Evolutionary conservation across 2,329 filamentous ascomycete genomes (phyloP).

Genomic region (Claviceps cyperi): DNA sequence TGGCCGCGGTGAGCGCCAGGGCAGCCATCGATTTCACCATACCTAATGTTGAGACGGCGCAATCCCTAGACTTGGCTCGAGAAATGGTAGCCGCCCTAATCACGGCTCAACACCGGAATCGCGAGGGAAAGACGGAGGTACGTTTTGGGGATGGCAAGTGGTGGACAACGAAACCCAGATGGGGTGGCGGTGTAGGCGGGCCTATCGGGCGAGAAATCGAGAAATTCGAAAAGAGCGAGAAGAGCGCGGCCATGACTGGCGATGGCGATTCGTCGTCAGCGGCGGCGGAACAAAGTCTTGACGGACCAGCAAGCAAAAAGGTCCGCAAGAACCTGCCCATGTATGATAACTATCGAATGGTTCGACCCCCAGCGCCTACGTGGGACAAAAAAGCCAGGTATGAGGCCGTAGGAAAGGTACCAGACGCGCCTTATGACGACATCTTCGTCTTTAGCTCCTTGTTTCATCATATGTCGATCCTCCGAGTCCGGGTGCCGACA

Average conservation of each 20-base stretch:
- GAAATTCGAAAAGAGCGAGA: slow-evolving; percentile 5
- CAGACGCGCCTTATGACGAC: slow-evolving; percentile 39
- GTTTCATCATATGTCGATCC: slow-evolving; percentile 46
- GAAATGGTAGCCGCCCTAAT: slow-evolving; percentile 46
- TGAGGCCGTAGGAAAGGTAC: slow-evolving; percentile 37
- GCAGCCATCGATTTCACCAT: slow-evolving; percentile 35
- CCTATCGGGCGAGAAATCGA: slow-evolving; percentile 48
- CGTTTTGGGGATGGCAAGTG: slow-evolving; percentile 43
- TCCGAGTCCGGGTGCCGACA: slow-evolving; percentile 43
- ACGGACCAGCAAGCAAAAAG: slow-evolving; percentile 26
- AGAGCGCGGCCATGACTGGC: slow-evolving; percentile 27
- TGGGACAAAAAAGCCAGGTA: slow-evolving; percentile 50
- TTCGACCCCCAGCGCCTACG: slow-evolving; percentile 39
- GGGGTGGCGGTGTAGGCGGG: slow-evolving; percentile 48
- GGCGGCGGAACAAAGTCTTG: slow-evolving; percentile 12
- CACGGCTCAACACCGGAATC: slow-evolving; percentile 48
- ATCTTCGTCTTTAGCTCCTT: slow-evolving; percentile 46
- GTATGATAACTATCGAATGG: slow-evolving; percentile 50
- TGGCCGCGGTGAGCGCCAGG: slow-evolving; percentile 45
- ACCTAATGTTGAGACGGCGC: slow-evolving; percentile 35
- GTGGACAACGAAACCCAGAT: slow-evolving; percentile 47
- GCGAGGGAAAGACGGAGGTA: slow-evolving; percentile 40
- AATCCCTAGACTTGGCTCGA: slow-evolving; percentile 45
- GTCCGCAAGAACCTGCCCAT: slow-evolving; percentile 40
- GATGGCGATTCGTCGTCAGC: slow-evolving; percentile 27